These are phyloP conservation scores for Chenopodium formosanum DNA, from an alignment of 148 eudicot species.

Conservation along the genomic window DNA sequence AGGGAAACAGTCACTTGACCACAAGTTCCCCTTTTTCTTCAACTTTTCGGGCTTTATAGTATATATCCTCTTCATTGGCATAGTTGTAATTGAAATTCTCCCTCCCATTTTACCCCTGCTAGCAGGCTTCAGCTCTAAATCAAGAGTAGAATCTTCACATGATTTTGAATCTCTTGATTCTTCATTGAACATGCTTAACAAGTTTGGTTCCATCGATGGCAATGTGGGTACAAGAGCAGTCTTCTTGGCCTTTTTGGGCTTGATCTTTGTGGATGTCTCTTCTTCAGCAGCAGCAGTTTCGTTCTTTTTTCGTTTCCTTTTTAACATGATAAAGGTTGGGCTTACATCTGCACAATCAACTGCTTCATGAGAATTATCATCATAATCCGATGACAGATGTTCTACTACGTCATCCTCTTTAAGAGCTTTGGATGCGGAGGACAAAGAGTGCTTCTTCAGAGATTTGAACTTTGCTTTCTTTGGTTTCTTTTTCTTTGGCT, in stretches of 20 bases:
- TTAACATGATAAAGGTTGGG: slow-evolving; percentile 31
- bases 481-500: slow-evolving; percentile 75
- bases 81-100: slow-evolving; percentile 56
- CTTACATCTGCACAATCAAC: slow-evolving; percentile 37
- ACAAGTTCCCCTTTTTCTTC: slow-evolving; percentile 67
- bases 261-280: slow-evolving; percentile 35
- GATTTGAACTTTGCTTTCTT: slow-evolving; percentile 93
- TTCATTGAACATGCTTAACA: slow-evolving; percentile 39
- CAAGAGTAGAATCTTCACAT: slow-evolving; percentile 42
- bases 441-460: slow-evolving; percentile 68
- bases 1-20: slow-evolving; percentile 75
- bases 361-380: slow-evolving; percentile 40
- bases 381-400: slow-evolving; percentile 47
- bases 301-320: slow-evolving; percentile 64
- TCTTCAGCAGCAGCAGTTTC: slow-evolving; percentile 43
- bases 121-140: slow-evolving; percentile 56
- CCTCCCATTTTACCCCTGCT: slow-evolving; percentile 66
- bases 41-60: slow-evolving; percentile 73
- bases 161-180: slow-evolving; percentile 50
- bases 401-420: slow-evolving; percentile 52
- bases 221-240: slow-evolving; percentile 37
- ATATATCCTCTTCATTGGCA: slow-evolving; percentile 73
- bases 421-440: slow-evolving; percentile 40
- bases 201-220: slow-evolving; percentile 34
- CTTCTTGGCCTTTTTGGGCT: slow-evolving; percentile 68